A percentile compares a stretch with the other conserved stretches of the same genome.
Evolutionary conservation across 257 asterid genomes (phyloP).

Genomic region (Plantago major): DNA sequence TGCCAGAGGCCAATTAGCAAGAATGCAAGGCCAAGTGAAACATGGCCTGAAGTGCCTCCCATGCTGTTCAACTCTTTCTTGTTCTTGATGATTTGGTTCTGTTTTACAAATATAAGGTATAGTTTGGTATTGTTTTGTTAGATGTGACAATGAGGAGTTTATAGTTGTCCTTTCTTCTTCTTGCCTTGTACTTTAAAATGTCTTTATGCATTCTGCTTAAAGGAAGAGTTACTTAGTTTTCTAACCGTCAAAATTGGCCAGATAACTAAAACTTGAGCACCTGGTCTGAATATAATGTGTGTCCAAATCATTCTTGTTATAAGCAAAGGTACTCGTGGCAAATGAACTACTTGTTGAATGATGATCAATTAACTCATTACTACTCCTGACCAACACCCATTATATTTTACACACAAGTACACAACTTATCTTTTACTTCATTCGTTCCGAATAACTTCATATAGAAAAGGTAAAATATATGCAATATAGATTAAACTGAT

Average conservation of each 20-base stretch:
- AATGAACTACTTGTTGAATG: too few species aligned
- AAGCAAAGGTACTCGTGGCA: background rate
- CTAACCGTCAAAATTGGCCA: background rate
- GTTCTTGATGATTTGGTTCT: background rate
- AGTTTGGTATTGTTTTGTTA: background rate
- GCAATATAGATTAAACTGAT: too few species aligned
- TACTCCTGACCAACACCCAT: too few species aligned
- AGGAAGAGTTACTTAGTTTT: constrained; percentile 28
- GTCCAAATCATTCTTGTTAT: background rate
- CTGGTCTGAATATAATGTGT: background rate
- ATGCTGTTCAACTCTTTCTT: constrained; percentile 11
- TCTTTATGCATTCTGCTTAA: constrained; percentile 27
- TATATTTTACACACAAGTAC: too few species aligned
- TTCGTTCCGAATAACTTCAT: too few species aligned
- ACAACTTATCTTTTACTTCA: too few species aligned
- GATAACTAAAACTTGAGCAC: background rate
- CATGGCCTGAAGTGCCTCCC: constrained; percentile 72
- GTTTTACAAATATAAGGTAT: background rate
- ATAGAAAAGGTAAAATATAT: too few species aligned
- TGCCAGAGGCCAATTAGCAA: constrained; percentile 71
- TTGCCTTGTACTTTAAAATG: constrained; percentile 38
- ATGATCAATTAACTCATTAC: too few species aligned
- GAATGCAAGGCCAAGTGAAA: constrained; percentile 64
- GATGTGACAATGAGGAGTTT: constrained; percentile 15
- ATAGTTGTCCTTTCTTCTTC: constrained; percentile 19